A percentile compares a stretch with the other conserved stretches of the same genome.
phyloP scores from a whole-genome alignment of 352 stramenopile species.

The Globisporangium okanoganense region DNA sequence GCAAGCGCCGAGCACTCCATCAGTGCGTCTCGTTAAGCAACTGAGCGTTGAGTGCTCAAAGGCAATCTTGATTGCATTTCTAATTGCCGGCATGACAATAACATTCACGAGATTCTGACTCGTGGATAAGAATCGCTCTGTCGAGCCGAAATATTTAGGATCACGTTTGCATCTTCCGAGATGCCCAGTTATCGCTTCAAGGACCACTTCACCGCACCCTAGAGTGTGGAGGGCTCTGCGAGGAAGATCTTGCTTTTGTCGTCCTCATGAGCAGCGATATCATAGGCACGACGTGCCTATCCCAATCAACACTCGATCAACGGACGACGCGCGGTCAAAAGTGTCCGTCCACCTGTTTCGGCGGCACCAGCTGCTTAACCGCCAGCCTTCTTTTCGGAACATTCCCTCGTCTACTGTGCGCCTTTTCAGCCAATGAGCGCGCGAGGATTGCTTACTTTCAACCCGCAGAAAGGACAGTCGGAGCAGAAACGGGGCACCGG shows the following conservation, averaged over 20 bases:
- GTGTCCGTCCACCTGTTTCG: slow-evolving; percentile 3
- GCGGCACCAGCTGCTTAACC: neutral
- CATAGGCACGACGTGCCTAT: neutral
- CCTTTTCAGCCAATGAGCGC: neutral
- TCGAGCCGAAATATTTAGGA: too few relatives aligned
- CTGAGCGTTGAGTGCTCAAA: too few relatives aligned
- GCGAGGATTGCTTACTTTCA: slow-evolving; percentile 5
- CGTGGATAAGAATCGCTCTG: too few relatives aligned
- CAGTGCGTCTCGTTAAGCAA: too few relatives aligned
- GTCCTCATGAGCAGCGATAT: neutral
- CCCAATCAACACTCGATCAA: neutral
- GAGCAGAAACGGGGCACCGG: neutral
- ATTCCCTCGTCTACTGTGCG: neutral
- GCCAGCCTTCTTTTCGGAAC: slow-evolving; percentile 5
- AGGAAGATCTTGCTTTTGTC: too few relatives aligned
- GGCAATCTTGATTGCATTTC: too few relatives aligned
- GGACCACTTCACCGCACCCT: neutral
- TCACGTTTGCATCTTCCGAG: neutral
- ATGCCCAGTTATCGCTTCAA: neutral
- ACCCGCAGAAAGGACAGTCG: neutral
- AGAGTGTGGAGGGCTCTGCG: neutral
- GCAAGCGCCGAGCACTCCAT: too few relatives aligned
- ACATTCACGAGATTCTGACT: too few relatives aligned
- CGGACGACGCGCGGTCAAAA: neutral
- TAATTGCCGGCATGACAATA: too few relatives aligned